phyloP scores from a whole-genome alignment of 2,329 filamentous ascomycete genomes.

The Aspergillus persii region DNA sequence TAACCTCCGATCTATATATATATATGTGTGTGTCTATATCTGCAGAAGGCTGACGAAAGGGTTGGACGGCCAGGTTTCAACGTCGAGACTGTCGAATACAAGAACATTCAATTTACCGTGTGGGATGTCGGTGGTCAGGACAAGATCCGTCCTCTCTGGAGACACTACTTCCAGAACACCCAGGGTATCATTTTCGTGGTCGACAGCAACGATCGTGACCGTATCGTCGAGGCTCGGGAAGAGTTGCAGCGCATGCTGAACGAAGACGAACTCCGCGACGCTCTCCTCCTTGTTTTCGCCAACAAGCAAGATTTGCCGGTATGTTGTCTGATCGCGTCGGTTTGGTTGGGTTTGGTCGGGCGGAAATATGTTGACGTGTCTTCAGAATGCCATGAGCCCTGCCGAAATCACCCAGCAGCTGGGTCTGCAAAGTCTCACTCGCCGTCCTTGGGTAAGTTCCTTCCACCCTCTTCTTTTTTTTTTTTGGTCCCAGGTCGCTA shows the following conservation, averaged over 20 bases:
- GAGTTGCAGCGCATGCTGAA: constrained; percentile 98
- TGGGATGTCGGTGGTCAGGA: constrained; percentile 99
- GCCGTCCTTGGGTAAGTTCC: constrained; percentile 91
- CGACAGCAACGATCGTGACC: constrained; percentile 97
- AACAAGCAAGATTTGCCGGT: constrained; percentile 99
- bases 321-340: constrained; percentile 40
- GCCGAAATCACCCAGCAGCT: constrained; percentile 99
- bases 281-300: constrained; percentile 93
- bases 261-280: constrained; percentile 97
- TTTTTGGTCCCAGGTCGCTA: constrained; percentile 12
- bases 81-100: constrained; percentile 99
- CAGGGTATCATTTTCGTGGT: constrained; percentile 99
- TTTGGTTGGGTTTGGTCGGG: constrained; percentile 1
- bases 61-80: constrained; percentile 74
- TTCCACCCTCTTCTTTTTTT: constrained; percentile 6
- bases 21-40: not conserved
- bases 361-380: constrained; percentile 28
- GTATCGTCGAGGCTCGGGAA: constrained; percentile 93
- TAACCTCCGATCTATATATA: not conserved
- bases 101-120: constrained; percentile 99
- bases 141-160: constrained; percentile 99
- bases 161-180: constrained; percentile 99
- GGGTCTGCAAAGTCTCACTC: constrained; percentile 96
- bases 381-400: constrained; percentile 97
- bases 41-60: constrained; percentile 11